These are phyloP conservation scores for Kurtzmaniella natalensis DNA, from an alignment of 1,139 yeast species.

Conservation along the genomic window DNA sequence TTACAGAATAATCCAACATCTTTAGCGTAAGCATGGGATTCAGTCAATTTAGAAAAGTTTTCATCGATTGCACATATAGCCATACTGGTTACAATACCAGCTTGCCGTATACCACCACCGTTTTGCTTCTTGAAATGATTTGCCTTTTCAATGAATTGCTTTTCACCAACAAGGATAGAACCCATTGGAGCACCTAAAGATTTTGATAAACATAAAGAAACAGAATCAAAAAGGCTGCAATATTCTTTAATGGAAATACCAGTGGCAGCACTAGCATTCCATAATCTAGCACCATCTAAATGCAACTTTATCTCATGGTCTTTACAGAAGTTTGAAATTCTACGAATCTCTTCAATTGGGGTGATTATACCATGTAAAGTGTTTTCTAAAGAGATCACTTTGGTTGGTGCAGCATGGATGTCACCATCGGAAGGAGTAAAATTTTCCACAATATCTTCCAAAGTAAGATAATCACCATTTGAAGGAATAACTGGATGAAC, in stretches of 20 bases:
- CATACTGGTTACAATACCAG: slow-evolving; percentile 80
- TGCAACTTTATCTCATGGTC: slow-evolving; percentile 65
- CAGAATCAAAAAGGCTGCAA: slow-evolving; percentile 79
- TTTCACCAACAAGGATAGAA: slow-evolving; percentile 73
- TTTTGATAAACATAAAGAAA: slow-evolving; percentile 85
- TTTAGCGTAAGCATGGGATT: slow-evolving; percentile 66
- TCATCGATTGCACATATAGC: slow-evolving; percentile 76
- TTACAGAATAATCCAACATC: slow-evolving; percentile 51
- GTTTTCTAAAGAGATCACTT: slow-evolving; percentile 79
- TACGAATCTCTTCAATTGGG: slow-evolving; percentile 75
- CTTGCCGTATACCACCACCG: slow-evolving; percentile 94
- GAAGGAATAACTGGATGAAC: slow-evolving; percentile 76
- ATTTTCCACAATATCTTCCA: slow-evolving; percentile 68
- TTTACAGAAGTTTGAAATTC: slow-evolving; percentile 70
- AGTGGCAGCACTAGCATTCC: slow-evolving; percentile 83
- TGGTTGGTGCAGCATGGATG: slow-evolving; percentile 87
- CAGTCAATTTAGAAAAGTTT: slow-evolving; percentile 56
- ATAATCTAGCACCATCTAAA: slow-evolving; percentile 92
- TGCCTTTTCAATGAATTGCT: slow-evolving; percentile 61
- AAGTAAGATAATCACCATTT: slow-evolving; percentile 71
- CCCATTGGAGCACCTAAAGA: slow-evolving; percentile 96
- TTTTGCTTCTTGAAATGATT: slow-evolving; percentile 88
- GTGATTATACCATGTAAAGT: slow-evolving; percentile 79
- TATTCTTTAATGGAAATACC: slow-evolving; percentile 68
- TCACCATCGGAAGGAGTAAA: slow-evolving; percentile 77